These are phyloP conservation scores for Babesia bigemina DNA, from an alignment of 169 alveolate genomes.

Conservation along the genomic window DNA sequence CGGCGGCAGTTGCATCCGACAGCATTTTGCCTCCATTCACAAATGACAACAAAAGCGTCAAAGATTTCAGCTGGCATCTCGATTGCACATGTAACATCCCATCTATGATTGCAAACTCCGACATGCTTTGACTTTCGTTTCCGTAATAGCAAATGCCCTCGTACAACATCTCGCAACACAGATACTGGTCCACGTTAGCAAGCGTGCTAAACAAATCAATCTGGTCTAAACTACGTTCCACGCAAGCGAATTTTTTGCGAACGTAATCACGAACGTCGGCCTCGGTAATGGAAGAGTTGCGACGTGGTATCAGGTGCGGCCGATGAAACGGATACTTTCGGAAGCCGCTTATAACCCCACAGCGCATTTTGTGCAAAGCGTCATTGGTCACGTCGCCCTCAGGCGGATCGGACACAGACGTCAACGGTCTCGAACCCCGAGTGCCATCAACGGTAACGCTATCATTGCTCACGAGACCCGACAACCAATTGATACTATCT, in stretches of 20 bases:
- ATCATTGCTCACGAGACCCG: not conserved
- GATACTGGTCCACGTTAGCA: constrained; percentile 53
- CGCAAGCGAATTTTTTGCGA: constrained; percentile 20
- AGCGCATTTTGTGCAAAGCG: constrained; percentile 6
- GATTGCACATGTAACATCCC: constrained; percentile 58
- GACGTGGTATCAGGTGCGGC: constrained; percentile 47
- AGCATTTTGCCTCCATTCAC: constrained; percentile 3
- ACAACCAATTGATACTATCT: not conserved
- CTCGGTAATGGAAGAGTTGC: constrained; percentile 12
- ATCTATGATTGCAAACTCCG: constrained; percentile 52
- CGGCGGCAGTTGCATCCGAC: not conserved
- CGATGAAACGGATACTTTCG: constrained; percentile 29
- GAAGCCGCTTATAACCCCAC: constrained; percentile 41
- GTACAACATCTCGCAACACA: constrained; percentile 56
- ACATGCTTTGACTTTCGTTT: constrained; percentile 40
- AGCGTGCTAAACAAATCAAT: constrained; percentile 48
- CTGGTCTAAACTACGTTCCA: constrained; percentile 42
- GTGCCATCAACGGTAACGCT: not conserved
- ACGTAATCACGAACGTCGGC: constrained; percentile 33
- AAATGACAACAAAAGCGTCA: constrained; percentile 26
- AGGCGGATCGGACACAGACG: constrained; percentile 21
- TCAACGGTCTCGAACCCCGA: constrained; percentile 5
- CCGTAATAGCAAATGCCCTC: constrained; percentile 63
- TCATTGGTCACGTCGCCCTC: constrained; percentile 26
- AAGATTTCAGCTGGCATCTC: constrained; percentile 32